Evolutionary conservation across 2,329 filamentous ascomycete species (phyloP), one percentile per base, ranked within the genome.

Genomic region (Colletotrichum cordylinicola): DNA sequence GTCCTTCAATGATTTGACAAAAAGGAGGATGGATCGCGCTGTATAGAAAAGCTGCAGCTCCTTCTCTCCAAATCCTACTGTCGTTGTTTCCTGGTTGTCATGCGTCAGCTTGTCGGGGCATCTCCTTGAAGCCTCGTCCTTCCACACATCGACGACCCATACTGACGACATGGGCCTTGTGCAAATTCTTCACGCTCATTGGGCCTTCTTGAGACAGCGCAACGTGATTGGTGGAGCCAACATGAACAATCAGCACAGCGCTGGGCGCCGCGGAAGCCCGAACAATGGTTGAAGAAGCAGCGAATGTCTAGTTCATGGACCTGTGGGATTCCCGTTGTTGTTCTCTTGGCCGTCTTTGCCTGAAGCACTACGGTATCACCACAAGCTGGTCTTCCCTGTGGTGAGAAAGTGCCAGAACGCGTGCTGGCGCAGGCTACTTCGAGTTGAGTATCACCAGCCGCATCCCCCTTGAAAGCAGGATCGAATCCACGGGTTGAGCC

Each of bases 401-500:
- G 43, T n/a, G 12, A 4, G 10, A 13, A 21, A 21, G 10, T 3
- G n/a, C 7, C 21, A 10, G 18, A 21, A 21, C n/a, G 10, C 43
- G 10, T 21, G 21, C n/a, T 21, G 43, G 5, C n/a, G n/a, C 8
- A 9, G 43, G 6, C 43, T 12, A 0, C 0, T 48, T 48, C 43
- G 43, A 21, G 43, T 48, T 48, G n/a, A 48, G 43, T 48, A 48
- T 48, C 10, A 12, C 2, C 43, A 48, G 43, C 43, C 4, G 43
- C 43, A 6, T 21, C 43, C n/a, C 35, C n/a, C 10, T 12, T 21
- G 18, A 48, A n/a, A 0, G 12, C 1, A 48, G 10, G 6, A 48
- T 21, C n/a, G 10, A 48, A 4, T 12, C 43, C 2, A 21, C 1
- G 10, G n/a, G 18, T 13, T 0, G 12, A 8, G 43, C 21, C 13